Base-by-base conservation (phyloP, 176 grass and related monocot species). In the Aegilops speltoides region DNA sequence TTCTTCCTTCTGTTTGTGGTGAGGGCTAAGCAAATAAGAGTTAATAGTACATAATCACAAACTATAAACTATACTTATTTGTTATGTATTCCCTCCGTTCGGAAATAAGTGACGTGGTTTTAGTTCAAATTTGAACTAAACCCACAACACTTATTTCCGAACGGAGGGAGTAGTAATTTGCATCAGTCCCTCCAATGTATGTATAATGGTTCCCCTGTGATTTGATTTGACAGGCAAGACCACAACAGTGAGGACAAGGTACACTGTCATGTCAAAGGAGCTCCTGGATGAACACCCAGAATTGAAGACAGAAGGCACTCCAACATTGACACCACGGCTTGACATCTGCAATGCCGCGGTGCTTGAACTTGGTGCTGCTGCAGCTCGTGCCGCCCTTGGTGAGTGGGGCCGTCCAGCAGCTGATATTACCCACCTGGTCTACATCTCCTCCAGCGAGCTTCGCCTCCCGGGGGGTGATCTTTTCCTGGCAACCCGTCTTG, bases 381-480 rank as follows among this genome's bases (percentile, higher is more conserved):
- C 96, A 64, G 80, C 89, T 76, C 84, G 12, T 33, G 86, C 88
- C 60, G 93, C 93, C 83, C 79, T 93, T 22, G 86, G 81, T 41
- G 93, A 93, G 23, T 98, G 96, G 96, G 88, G 88, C 2, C 86
- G 86, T 28, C 69, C 93, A 3, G 78, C 82, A 60, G 73, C 88
- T 62, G 93, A 90, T 77, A 92, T 95, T 60, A 98, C 96, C 65
- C 96, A 98, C 79, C 79, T 98, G 5, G 90, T 98, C 77, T 98
- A 89, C 77, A 89, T 94, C 84, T 98, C 93, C 25, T 98, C 96
- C 75, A 98, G 90, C 17, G 93, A 98, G 60, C 80, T 95, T 77
- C 96, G 96, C 16, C 87, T 98, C 74, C 93, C 96, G 38, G 89
- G 91, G 20, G 93, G 91, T 19, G 93, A 98, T 80, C 91, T 95